phyloP scores from a whole-genome alignment of 1,284 basidiomycete species.

The Phlebopus sp. region DNA sequence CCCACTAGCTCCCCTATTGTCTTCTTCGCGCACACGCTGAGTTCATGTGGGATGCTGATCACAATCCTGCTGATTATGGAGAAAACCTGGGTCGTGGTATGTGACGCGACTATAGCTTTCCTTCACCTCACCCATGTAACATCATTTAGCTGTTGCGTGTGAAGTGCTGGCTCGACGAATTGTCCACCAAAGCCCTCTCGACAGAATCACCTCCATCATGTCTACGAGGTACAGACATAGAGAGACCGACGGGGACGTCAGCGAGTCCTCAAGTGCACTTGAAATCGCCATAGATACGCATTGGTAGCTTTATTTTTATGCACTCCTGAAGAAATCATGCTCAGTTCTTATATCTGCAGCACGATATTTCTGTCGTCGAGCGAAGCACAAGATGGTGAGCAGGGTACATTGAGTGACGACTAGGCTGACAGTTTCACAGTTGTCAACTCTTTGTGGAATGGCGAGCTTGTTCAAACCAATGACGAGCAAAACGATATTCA shows the following conservation, averaged over 20 bases:
- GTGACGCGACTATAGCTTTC: conserved; percentile 14
- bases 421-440: conserved; percentile 40
- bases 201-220: conserved; percentile 69
- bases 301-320: conserved; percentile 49
- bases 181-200: conserved; percentile 63
- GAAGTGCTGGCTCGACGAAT: conserved; percentile 86
- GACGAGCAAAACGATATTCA: conserved; percentile 68
- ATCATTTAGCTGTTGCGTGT: conserved; percentile 66
- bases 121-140: background rate
- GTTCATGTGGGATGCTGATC: conserved; percentile 74
- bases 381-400: conserved; percentile 79
- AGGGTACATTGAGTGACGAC: background rate
- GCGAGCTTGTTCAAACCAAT: conserved; percentile 77
- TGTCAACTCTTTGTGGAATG: conserved; percentile 73
- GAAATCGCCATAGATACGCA: conserved; percentile 48
- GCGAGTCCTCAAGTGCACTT: conserved; percentile 30
- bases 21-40: conserved; percentile 77
- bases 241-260: conserved; percentile 62
- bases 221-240: conserved; percentile 72
- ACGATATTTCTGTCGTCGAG: conserved; percentile 83
- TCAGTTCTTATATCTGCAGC: conserved; percentile 42
- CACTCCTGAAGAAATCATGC: too few relatives aligned
- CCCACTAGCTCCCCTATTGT: conserved; percentile 67
- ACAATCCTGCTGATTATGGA: conserved; percentile 78
- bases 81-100: conserved; percentile 80